These are phyloP conservation scores for Pseudogymnoascus sp. DNA, from an alignment of 2,329 filamentous ascomycete species.

Conservation along the genomic window DNA sequence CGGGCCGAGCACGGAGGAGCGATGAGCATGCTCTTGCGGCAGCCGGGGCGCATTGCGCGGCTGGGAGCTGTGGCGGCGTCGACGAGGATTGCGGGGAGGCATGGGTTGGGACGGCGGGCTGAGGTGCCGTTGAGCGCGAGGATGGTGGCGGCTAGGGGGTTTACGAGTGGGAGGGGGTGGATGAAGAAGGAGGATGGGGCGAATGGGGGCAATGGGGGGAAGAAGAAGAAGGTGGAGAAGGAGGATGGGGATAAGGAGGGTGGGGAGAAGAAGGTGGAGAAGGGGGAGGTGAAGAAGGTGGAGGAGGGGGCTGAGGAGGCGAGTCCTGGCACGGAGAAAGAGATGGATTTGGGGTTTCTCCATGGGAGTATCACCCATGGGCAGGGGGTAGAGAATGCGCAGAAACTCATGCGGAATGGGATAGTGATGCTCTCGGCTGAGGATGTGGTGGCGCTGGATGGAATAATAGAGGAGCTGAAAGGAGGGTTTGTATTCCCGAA, in stretches of 20 bases:
- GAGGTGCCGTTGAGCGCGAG: background rate
- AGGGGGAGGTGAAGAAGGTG: slow-evolving; percentile 12
- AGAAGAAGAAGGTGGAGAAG: background rate
- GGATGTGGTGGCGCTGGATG: background rate
- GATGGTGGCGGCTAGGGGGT: background rate
- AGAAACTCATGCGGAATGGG: background rate
- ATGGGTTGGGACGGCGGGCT: background rate
- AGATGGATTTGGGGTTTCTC: slow-evolving; percentile 13
- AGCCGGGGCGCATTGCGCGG: slow-evolving; percentile 2
- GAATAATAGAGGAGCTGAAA: background rate
- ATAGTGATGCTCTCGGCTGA: background rate
- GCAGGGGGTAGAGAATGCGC: background rate
- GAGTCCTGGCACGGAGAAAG: background rate
- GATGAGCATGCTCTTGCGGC: slow-evolving; percentile 1
- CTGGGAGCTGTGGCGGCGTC: background rate
- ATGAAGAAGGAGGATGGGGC: background rate
- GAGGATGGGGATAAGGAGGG: background rate
- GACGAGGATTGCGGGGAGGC: background rate
- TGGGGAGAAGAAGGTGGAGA: slow-evolving; percentile 11
- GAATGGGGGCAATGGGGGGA: background rate
- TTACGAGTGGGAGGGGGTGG: background rate
- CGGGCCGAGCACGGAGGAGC: slow-evolving; percentile 6
- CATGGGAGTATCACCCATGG: background rate
- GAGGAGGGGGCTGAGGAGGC: slow-evolving; percentile 12
- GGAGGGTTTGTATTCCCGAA: slow-evolving; percentile 12